Conservation (phyloP, 2,329 filamentous ascomycete genomes). For the Phaeosphaeria sp. region DNA sequence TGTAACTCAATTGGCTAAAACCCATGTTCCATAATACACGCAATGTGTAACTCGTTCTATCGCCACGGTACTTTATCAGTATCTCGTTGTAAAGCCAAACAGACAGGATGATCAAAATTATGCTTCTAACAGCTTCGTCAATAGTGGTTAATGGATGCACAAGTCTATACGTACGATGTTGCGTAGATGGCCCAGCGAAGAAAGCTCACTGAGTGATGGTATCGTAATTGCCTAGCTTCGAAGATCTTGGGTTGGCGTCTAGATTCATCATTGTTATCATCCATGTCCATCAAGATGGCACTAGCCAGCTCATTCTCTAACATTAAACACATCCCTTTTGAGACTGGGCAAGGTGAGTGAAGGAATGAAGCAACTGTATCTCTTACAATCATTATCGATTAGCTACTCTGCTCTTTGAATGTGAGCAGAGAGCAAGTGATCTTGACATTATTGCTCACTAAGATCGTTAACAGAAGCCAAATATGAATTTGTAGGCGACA, state of each 20-base stretch:
- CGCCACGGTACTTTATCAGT: background rate
- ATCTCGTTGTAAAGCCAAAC: too few relatives aligned
- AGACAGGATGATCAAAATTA: too few relatives aligned
- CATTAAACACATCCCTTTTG: background rate
- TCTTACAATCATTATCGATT: constrained; percentile 7
- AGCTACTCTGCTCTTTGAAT: constrained; percentile 2
- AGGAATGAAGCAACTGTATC: constrained; percentile 11
- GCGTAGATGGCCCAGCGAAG: constrained; percentile 7
- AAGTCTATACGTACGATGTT: constrained; percentile 3
- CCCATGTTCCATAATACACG: too few relatives aligned
- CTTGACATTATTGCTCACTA: constrained; percentile 7
- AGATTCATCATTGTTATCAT: background rate
- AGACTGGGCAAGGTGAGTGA: background rate
- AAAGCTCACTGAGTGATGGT: constrained; percentile 4
- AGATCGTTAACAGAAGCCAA: constrained; percentile 4
- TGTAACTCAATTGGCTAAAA: too few relatives aligned
- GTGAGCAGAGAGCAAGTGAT: constrained; percentile 5
- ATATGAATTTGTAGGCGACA: constrained; percentile 8
- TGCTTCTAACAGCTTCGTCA: too few relatives aligned
- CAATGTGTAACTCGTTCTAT: too few relatives aligned
- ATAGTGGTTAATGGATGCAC: too few relatives aligned
- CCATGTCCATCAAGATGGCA: background rate
- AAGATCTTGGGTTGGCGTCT: background rate
- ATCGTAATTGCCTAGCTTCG: too few relatives aligned
- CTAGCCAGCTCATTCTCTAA: background rate